Evolutionary conservation across 1,284 basidiomycete genomes (phyloP).

Genomic region (Malassezia japonica): DNA sequence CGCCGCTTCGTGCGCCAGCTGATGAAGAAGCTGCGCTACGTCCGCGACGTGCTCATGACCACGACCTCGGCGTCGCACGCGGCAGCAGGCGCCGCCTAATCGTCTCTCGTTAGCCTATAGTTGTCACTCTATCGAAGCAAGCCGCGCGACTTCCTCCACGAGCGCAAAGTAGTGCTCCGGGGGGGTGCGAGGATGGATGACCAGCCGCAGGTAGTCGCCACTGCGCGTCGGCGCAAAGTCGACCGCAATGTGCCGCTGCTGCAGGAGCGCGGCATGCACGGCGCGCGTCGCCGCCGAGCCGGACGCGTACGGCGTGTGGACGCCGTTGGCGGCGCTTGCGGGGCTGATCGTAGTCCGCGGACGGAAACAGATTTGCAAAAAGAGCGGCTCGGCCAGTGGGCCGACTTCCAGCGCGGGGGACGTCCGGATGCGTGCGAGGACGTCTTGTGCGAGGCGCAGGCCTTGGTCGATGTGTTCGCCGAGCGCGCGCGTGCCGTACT

Average conservation of each 20-base stretch:
- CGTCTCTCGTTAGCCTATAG: neutral
- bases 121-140: slow-evolving; percentile 10
- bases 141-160: slow-evolving; percentile 26
- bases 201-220: slow-evolving; percentile 33
- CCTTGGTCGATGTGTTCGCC: slow-evolving; percentile 40
- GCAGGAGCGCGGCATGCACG: slow-evolving; percentile 16
- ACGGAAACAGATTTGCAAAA: slow-evolving; percentile 41
- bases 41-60: slow-evolving; percentile 21
- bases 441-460: slow-evolving; percentile 18
- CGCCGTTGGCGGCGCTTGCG: too few relatives aligned
- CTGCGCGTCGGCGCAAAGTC: slow-evolving; percentile 39
- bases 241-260: slow-evolving; percentile 28
- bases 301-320: slow-evolving; percentile 7
- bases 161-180: slow-evolving; percentile 15
- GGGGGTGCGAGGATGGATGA: slow-evolving; percentile 36
- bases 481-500: slow-evolving; percentile 44
- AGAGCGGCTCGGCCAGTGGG: slow-evolving; percentile 28
- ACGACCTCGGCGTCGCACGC: slow-evolving; percentile 6
- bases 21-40: slow-evolving; percentile 25
- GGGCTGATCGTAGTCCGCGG: slow-evolving; percentile 18
- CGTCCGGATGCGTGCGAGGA: slow-evolving; percentile 24
- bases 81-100: neutral
- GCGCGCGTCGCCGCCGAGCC: slow-evolving; percentile 19
- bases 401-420: slow-evolving; percentile 31
- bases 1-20: slow-evolving; percentile 23